Conservation (phyloP, 1,139 yeast species). For the Yamadazyma dendronema region DNA sequence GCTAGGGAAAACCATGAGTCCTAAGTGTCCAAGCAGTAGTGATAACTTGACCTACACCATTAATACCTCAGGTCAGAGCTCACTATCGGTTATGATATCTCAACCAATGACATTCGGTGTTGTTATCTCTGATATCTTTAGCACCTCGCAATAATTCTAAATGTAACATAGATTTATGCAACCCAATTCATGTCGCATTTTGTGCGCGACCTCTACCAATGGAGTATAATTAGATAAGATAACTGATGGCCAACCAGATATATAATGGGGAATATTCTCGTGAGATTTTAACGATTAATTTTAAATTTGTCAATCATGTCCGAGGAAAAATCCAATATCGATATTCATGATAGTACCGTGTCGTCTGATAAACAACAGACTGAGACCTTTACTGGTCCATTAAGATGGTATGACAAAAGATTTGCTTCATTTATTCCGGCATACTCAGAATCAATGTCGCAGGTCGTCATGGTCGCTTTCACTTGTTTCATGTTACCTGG, state of each 20-base stretch:
- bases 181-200: neutral
- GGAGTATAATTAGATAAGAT: too few relatives aligned
- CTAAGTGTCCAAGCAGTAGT: neutral
- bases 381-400: conserved; percentile 29
- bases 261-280: too few relatives aligned
- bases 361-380: conserved; percentile 12
- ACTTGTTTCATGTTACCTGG: conserved; percentile 57
- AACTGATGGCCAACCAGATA: neutral
- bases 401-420: conserved; percentile 43
- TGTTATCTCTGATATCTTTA: neutral
- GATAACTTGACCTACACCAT: neutral
- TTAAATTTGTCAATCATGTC: conserved; percentile 10
- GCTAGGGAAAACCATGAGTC: too few relatives aligned
- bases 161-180: neutral
- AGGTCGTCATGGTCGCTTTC: conserved; percentile 47
- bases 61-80: too few relatives aligned
- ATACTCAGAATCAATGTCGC: conserved; percentile 44
- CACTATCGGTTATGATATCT: too few relatives aligned
- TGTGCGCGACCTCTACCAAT: neutral
- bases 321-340: conserved; percentile 17
- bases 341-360: conserved; percentile 15
- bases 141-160: neutral
- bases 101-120: neutral
- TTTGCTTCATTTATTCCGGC: conserved; percentile 28
- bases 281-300: too few relatives aligned